Conservation (phyloP, 2,329 filamentous ascomycete genomes). For the Fusarium sulawesiense region DNA sequence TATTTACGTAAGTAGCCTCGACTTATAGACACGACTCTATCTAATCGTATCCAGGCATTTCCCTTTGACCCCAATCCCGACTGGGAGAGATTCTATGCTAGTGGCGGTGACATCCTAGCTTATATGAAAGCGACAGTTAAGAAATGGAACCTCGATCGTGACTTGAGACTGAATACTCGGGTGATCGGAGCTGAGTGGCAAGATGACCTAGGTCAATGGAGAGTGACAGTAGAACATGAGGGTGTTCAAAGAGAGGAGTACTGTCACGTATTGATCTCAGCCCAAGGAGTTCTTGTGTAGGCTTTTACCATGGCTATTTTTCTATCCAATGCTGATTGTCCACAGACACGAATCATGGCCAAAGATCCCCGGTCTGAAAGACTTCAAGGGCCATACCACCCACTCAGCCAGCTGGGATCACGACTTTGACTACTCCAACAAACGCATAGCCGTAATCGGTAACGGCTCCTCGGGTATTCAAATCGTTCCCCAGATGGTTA, state of each 20-base stretch:
- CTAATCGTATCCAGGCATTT: conserved; percentile 50
- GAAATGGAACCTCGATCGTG: conserved; percentile 54
- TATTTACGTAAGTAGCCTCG: conserved; percentile 26
- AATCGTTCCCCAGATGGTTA: conserved; percentile 40
- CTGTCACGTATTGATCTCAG: conserved; percentile 38
- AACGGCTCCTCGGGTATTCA: conserved; percentile 40
- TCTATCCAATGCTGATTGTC: background rate
- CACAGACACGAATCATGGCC: conserved; percentile 40
- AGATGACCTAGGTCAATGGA: conserved; percentile 38
- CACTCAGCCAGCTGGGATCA: conserved; percentile 41
- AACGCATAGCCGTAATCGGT: conserved; percentile 39
- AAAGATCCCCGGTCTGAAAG: conserved; percentile 32
- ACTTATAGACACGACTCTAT: background rate
- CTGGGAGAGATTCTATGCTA: conserved; percentile 68
- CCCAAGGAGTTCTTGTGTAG: conserved; percentile 41
- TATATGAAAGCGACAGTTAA: conserved; percentile 64
- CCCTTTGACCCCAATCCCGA: conserved; percentile 67
- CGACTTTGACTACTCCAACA: conserved; percentile 34
- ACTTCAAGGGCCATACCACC: conserved; percentile 36
- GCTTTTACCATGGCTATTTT: background rate
- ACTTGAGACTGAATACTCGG: conserved; percentile 50
- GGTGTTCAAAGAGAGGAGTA: conserved; percentile 30
- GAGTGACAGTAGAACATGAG: conserved; percentile 36
- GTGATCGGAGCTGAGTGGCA: conserved; percentile 44
- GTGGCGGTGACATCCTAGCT: conserved; percentile 65